phyloP scores from a whole-genome alignment of 306 rosid genomes.

The Mimosa pudica region DNA sequence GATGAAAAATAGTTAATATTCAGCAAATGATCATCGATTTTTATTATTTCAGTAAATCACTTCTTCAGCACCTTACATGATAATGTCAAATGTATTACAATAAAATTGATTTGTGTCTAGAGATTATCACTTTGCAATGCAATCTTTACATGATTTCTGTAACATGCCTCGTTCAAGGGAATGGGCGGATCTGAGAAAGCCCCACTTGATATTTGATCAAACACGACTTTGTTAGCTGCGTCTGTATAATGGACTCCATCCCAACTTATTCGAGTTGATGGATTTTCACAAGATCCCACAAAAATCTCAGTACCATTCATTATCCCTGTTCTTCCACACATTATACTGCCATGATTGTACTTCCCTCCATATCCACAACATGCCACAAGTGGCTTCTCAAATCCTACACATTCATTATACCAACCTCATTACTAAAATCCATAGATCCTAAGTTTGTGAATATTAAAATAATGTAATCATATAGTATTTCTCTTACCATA shows the following conservation, averaged over 20 bases:
- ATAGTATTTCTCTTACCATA: conserved; percentile 39
- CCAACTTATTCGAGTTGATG: conserved; percentile 38
- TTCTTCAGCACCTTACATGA: neutral
- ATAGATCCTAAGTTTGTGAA: too few relatives aligned
- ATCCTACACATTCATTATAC: conserved; percentile 37
- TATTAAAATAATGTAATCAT: neutral
- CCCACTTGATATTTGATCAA: conserved; percentile 44
- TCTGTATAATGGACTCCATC: conserved; percentile 57
- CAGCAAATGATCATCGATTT: neutral
- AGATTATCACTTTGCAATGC: neutral
- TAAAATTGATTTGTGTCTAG: neutral
- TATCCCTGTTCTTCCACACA: conserved; percentile 30
- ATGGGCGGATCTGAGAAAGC: conserved; percentile 50
- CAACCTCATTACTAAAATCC: neutral
- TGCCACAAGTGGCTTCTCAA: conserved; percentile 46
- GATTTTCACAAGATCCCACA: conserved; percentile 43
- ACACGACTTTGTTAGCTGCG: conserved; percentile 43
- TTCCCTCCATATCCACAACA: conserved; percentile 65
- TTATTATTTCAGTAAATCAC: neutral
- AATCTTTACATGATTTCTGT: neutral
- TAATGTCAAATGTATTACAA: neutral
- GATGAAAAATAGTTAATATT: too few relatives aligned
- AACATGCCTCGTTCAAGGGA: conserved; percentile 46
- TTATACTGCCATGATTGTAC: conserved; percentile 35
- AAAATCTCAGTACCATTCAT: conserved; percentile 33